These are phyloP conservation scores for Fusarium fracticaudum DNA, from an alignment of 2,329 filamentous ascomycete genomes.

Conservation along the genomic window DNA sequence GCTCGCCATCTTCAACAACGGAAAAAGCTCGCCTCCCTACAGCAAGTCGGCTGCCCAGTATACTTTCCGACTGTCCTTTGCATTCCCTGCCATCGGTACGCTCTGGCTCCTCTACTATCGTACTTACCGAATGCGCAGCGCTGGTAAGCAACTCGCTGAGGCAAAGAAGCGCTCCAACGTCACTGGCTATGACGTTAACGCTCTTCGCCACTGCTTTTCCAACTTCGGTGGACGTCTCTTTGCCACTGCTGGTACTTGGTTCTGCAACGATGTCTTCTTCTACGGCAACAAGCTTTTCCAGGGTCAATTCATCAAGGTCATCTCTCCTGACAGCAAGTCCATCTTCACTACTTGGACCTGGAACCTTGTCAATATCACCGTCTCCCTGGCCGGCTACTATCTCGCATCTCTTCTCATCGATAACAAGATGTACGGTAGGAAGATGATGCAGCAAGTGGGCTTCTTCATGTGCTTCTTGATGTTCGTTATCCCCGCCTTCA, in stretches of 20 bases:
- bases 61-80: slow-evolving; percentile 92
- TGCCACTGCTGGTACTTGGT: slow-evolving; percentile 90
- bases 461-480: slow-evolving; percentile 94
- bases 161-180: slow-evolving; percentile 89
- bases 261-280: slow-evolving; percentile 98
- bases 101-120: slow-evolving; percentile 97
- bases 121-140: slow-evolving; percentile 91
- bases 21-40: slow-evolving; percentile 79
- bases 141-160: slow-evolving; percentile 80
- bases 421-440: slow-evolving; percentile 95
- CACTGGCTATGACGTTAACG: slow-evolving; percentile 91
- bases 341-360: slow-evolving; percentile 91
- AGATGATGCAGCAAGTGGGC: slow-evolving; percentile 94
- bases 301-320: slow-evolving; percentile 85
- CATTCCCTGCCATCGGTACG: slow-evolving; percentile 88
- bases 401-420: slow-evolving; percentile 88
- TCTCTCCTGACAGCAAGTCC: slow-evolving; percentile 73
- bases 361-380: slow-evolving; percentile 90
- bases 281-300: slow-evolving; percentile 99
- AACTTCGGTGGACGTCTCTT: slow-evolving; percentile 89
- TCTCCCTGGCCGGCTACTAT: slow-evolving; percentile 90
- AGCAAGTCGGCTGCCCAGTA: slow-evolving; percentile 81
- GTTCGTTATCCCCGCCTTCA: slow-evolving; percentile 91
- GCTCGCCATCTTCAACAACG: slow-evolving; percentile 88
- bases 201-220: slow-evolving; percentile 78